Percentiles rank a stretch among this genome's conserved stretches.
These are phyloP conservation scores for Exutisphaerella laricina DNA, from an alignment of 2,329 filamentous ascomycete species.

Conservation along the genomic window DNA sequence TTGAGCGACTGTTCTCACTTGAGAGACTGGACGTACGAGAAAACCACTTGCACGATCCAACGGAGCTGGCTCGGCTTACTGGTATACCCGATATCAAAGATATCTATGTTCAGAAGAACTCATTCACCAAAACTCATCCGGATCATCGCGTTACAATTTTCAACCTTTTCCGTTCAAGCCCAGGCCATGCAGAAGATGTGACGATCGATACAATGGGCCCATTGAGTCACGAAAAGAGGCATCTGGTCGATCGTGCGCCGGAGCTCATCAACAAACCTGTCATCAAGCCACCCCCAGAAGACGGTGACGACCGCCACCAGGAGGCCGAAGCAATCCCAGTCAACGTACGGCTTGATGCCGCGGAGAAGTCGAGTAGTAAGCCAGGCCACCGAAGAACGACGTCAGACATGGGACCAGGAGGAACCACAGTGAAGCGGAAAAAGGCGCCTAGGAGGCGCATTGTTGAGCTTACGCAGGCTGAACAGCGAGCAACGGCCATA, in stretches of 20 bases:
- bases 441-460: constrained; percentile 53
- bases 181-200: constrained; percentile 86
- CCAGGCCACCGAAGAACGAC: constrained; percentile 25
- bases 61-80: constrained; percentile 81
- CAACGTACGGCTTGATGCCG: constrained; percentile 12
- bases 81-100: constrained; percentile 87
- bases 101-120: constrained; percentile 88
- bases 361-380: constrained; percentile 1
- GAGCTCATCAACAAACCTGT: constrained; percentile 72
- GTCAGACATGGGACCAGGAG: constrained; percentile 27
- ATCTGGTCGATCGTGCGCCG: constrained; percentile 73
- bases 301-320: constrained; percentile 38
- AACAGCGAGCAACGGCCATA: constrained; percentile 26
- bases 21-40: constrained; percentile 88
- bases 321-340: constrained; percentile 7
- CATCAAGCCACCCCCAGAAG: constrained; percentile 61
- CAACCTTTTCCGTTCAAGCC: constrained; percentile 86
- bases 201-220: constrained; percentile 80
- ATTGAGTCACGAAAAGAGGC: constrained; percentile 77
- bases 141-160: constrained; percentile 87
- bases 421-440: constrained; percentile 47
- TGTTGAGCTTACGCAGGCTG: constrained; percentile 51
- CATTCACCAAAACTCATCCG: constrained; percentile 80
- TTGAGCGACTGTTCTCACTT: constrained; percentile 81
- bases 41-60: constrained; percentile 84